Evolutionary conservation across 441 rosid species (phyloP).

Genomic region (Croton setiger): DNA sequence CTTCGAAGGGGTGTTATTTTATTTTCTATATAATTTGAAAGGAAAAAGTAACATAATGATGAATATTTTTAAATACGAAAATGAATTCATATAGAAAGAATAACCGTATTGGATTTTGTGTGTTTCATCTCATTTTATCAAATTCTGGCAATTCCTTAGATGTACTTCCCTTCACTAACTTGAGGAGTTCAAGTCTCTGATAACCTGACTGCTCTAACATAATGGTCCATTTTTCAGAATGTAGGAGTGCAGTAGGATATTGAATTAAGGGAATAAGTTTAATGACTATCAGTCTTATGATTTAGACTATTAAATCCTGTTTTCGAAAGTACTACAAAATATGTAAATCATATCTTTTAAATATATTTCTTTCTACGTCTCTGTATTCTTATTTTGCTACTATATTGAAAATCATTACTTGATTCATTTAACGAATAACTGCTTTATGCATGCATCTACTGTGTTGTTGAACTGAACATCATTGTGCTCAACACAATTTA

Average conservation of each 20-base stretch:
- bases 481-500: neutral
- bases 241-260: no score
- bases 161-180: neutral
- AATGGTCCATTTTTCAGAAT: neutral
- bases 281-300: neutral
- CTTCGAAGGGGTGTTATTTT: no score
- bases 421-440: neutral
- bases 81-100: no score
- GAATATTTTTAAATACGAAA: no score
- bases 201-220: neutral
- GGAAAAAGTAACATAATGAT: no score
- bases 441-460: neutral
- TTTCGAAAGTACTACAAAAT: neutral
- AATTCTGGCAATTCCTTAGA: neutral
- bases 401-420: neutral
- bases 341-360: neutral
- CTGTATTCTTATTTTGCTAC: neutral
- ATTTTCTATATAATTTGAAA: no score
- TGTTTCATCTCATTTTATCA: neutral
- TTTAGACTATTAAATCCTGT: neutral
- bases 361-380: neutral
- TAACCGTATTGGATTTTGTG: no score
- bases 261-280: neutral
- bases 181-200: neutral
- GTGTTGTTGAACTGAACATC: neutral